Conservation (phyloP, 1,139 yeast species). For the Candida labiduridarum region DNA sequence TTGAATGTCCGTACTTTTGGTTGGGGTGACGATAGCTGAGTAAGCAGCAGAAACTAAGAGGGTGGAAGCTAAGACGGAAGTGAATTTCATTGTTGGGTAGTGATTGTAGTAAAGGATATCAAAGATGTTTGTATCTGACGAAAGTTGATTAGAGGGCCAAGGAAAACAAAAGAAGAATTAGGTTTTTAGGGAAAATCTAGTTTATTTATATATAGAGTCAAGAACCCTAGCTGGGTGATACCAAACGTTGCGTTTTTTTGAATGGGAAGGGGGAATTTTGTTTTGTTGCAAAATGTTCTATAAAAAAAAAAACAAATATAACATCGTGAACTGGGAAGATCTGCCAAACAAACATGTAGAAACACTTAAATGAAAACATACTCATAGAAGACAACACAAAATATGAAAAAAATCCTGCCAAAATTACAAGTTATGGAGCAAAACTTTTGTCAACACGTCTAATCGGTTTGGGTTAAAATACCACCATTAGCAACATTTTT, state of each 20-base stretch:
- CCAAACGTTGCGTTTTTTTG: background rate
- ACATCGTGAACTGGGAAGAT: background rate
- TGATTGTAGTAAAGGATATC: background rate
- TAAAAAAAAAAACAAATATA: background rate
- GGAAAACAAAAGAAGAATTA: background rate
- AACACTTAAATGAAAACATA: background rate
- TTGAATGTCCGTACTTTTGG: conserved; percentile 2
- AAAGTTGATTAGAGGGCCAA: background rate
- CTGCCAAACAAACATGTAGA: background rate
- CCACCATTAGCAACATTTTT: background rate
- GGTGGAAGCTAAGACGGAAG: conserved; percentile 6
- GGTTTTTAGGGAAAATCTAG: background rate
- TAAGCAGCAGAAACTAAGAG: conserved; percentile 6
- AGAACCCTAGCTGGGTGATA: background rate
- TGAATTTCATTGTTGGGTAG: conserved; percentile 5
- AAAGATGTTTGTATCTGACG: background rate
- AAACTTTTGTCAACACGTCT: background rate
- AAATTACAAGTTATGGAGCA: background rate
- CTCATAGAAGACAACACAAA: background rate
- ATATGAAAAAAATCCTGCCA: background rate
- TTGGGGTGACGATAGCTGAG: conserved; percentile 6
- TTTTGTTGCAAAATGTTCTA: background rate
- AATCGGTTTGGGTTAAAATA: conserved; percentile 6
- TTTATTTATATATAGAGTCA: background rate
- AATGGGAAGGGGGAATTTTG: background rate